Evolutionary conservation across 164 flowering plant genomes (phyloP).

Genomic region (Chimonanthus praecox): DNA sequence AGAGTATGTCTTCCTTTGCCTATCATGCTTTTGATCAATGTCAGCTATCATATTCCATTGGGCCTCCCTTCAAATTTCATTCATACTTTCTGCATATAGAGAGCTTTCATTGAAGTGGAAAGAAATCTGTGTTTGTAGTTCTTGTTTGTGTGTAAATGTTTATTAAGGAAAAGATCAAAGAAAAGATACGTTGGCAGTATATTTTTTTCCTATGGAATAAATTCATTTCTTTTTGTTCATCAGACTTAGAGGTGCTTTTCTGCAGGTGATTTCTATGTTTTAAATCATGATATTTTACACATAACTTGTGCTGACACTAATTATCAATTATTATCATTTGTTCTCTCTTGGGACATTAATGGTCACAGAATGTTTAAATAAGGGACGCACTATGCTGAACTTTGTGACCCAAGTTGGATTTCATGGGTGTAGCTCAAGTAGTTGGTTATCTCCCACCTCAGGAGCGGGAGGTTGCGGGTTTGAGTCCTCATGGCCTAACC

Average conservation of each 20-base stretch:
- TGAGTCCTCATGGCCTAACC: too few relatives aligned
- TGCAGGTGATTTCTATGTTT: neutral
- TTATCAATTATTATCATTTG: too few relatives aligned
- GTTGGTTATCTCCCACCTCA: too few relatives aligned
- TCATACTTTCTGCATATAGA: neutral
- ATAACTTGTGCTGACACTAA: too few relatives aligned
- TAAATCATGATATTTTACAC: too few relatives aligned
- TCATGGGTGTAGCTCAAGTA: too few relatives aligned
- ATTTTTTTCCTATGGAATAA: neutral
- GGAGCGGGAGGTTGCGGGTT: too few relatives aligned
- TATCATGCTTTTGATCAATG: neutral
- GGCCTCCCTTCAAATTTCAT: neutral
- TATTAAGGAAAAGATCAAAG: neutral
- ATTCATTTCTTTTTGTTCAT: neutral
- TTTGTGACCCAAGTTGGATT: too few relatives aligned
- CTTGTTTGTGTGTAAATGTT: constrained; percentile 5
- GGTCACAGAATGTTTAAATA: too few relatives aligned
- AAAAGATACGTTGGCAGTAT: neutral
- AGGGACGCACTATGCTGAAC: too few relatives aligned
- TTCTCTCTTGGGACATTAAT: too few relatives aligned
- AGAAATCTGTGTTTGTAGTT: neutral
- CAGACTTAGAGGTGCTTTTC: neutral
- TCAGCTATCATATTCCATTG: neutral
- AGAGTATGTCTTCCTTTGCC: neutral
- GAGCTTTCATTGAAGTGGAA: neutral